Conservation (phyloP, 192 early-diverging fungal genomes). For the Rhizophagus sp. region DNA sequence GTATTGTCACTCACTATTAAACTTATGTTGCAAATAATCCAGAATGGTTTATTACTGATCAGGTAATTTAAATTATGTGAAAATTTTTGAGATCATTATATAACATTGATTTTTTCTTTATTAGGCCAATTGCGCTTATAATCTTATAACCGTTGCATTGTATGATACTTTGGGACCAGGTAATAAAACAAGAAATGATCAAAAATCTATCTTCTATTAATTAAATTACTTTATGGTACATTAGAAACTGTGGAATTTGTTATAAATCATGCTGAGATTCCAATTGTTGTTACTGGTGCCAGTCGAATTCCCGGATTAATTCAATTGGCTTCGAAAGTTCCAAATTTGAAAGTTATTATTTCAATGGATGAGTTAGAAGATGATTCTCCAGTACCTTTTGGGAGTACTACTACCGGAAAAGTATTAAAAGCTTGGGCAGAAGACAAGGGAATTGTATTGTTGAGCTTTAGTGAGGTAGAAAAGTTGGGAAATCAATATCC, state of each 20-base stretch:
- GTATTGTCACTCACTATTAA: neutral
- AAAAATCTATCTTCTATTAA: neutral
- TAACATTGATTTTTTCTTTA: neutral
- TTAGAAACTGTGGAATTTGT: slow-evolving; percentile 67
- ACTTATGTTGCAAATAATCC: neutral
- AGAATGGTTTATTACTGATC: slow-evolving; percentile 32
- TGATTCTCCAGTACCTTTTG: slow-evolving; percentile 28
- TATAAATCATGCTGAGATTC: slow-evolving; percentile 85
- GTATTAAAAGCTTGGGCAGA: slow-evolving; percentile 64
- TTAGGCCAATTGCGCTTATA: slow-evolving; percentile 50
- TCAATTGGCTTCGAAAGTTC: slow-evolving; percentile 46
- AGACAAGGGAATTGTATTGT: slow-evolving; percentile 58
- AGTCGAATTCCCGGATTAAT: slow-evolving; percentile 9
- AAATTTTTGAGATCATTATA: neutral
- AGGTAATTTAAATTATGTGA: slow-evolving; percentile 13
- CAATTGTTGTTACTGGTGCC: slow-evolving; percentile 55
- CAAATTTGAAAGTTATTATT: slow-evolving; percentile 71
- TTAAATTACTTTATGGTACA: neutral
- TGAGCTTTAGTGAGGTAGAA: slow-evolving; percentile 63
- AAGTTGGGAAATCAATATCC: slow-evolving; percentile 58
- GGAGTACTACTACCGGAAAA: slow-evolving; percentile 27
- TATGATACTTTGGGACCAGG: slow-evolving; percentile 86
- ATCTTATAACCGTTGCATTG: slow-evolving; percentile 71
- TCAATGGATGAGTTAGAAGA: slow-evolving; percentile 71
- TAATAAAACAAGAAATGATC: neutral